Evolutionary conservation across 495 filamentous ascomycete species (phyloP).

Genomic region (Durotheca rogersii): DNA sequence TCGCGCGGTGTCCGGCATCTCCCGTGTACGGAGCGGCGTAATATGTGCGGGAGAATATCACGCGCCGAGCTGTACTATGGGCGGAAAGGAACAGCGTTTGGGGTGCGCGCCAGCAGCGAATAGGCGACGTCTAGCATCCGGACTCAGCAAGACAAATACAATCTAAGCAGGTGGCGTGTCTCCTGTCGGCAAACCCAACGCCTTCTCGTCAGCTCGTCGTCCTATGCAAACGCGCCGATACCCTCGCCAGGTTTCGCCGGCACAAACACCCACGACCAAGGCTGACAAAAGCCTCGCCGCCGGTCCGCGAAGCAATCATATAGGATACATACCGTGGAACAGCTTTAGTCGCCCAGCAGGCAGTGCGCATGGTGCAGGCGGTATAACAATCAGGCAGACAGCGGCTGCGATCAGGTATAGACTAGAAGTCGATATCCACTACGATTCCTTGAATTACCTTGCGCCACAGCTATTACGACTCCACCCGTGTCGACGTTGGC

Average conservation of each 20-base stretch:
- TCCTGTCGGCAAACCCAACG: too few relatives aligned
- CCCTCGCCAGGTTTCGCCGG: constrained; percentile 24
- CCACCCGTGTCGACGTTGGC: constrained; percentile 40
- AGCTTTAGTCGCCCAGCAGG: constrained; percentile 26
- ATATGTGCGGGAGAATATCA: too few relatives aligned
- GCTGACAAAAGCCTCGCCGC: constrained; percentile 11
- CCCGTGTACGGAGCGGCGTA: too few relatives aligned
- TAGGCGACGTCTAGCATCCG: too few relatives aligned
- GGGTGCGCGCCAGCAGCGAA: too few relatives aligned
- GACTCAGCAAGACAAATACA: too few relatives aligned
- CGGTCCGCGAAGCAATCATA: constrained; percentile 39
- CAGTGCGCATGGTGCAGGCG: constrained; percentile 43
- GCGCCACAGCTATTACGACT: constrained; percentile 29
- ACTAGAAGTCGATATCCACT: constrained; percentile 14
- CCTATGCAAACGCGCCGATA: constrained; percentile 8
- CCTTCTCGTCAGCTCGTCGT: constrained; percentile 2
- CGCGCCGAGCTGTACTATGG: too few relatives aligned
- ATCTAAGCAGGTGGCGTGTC: too few relatives aligned
- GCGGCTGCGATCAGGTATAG: constrained; percentile 35
- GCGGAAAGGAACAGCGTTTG: too few relatives aligned
- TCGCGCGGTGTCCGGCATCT: too few relatives aligned
- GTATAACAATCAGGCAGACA: constrained; percentile 35
- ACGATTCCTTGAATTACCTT: constrained; percentile 36
- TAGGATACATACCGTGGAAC: constrained; percentile 30
- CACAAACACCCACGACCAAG: too few relatives aligned